Base-by-base conservation (phyloP, 129 eudicot species). In the Arctium minus region DNA sequence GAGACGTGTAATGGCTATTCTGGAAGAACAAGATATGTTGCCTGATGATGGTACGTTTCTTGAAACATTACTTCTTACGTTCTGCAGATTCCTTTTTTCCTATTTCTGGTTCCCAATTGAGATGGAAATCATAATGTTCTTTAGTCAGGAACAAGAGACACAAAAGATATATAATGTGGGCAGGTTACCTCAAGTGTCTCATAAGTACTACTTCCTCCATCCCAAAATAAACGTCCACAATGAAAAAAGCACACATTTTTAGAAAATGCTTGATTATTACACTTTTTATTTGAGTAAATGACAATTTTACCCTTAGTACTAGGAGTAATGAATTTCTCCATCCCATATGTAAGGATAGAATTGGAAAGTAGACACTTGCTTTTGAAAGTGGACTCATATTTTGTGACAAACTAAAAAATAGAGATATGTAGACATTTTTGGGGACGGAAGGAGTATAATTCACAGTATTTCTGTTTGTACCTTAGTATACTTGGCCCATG, bases 11-110 rank as follows among this genome's bases (percentile, higher is more conserved):
- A 91, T 96, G 98, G 84, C 94, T 12, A 38, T 56, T 50, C 92
- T 96, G 13, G 99, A 96, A 86, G 75, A 88, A 78, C 88, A 88
- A 73, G 97, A 96, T 79, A 75, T 84, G 38, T 90, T 89, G 87
- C 99, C 97, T 36, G 97, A 93, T 69, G 96, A 93, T 73, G 99
- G 99, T 96, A 90, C 35, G 92, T 53, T 69, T 29, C 50, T 31
- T 81, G 27, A 44, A 60, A 32, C 74, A n/a, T 30, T 38, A 13
- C 72, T 74, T 36, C 10, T 53, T 53, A 53, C 65, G 3, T 53
- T 53, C 6, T 53, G 65, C 11, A 11, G 6, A 4, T 53, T 13
- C 37, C 33, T n/a, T 18, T 81, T 79, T 73, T 60, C 44, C 39
- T 68, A 3, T 69, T 56, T 56, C 62, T 56, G 73, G 64, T 72